A percentile compares a stretch with the other conserved stretches of the same genome.
Conservation (phyloP, 2,329 filamentous ascomycete genomes). For the Xylariaceae sp. region DNA sequence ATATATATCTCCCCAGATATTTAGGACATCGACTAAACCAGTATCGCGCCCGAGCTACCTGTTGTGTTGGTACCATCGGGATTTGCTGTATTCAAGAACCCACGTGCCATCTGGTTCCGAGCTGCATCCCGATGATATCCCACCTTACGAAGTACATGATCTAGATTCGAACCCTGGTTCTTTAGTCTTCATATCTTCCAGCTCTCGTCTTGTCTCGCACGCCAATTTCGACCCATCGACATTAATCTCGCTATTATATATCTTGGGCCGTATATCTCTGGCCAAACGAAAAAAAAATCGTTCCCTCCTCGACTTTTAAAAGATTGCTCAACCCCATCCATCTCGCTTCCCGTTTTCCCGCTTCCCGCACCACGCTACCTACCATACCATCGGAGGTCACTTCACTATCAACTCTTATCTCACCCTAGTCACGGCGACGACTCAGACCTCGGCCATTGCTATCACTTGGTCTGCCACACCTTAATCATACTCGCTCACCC, state of each 20-base stretch:
- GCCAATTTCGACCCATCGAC: not conserved
- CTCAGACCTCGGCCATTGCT: not conserved
- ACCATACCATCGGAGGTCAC: not conserved
- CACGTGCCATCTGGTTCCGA: constrained; percentile 18
- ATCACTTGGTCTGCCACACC: not conserved
- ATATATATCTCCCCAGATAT: constrained; percentile 10
- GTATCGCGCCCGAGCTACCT: constrained; percentile 2
- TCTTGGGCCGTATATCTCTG: not conserved
- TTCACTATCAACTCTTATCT: not conserved
- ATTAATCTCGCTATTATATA: not conserved
- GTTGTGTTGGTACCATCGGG: constrained; percentile 9
- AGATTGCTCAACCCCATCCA: not conserved
- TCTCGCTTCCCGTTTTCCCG: not conserved
- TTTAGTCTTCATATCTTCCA: constrained; percentile 1
- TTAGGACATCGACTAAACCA: constrained; percentile 10
- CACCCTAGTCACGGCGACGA: not conserved
- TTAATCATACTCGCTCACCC: not conserved
- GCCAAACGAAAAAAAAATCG: not conserved
- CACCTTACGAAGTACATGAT: constrained; percentile 1
- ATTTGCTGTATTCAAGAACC: constrained; percentile 10
- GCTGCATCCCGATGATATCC: constrained; percentile 21
- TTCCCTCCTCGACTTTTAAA: not conserved
- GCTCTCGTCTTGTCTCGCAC: not conserved
- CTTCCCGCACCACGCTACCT: not conserved
- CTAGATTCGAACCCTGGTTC: not conserved